Conservation (phyloP, 1,284 basidiomycete species). For the Gomphus bonarii region DNA sequence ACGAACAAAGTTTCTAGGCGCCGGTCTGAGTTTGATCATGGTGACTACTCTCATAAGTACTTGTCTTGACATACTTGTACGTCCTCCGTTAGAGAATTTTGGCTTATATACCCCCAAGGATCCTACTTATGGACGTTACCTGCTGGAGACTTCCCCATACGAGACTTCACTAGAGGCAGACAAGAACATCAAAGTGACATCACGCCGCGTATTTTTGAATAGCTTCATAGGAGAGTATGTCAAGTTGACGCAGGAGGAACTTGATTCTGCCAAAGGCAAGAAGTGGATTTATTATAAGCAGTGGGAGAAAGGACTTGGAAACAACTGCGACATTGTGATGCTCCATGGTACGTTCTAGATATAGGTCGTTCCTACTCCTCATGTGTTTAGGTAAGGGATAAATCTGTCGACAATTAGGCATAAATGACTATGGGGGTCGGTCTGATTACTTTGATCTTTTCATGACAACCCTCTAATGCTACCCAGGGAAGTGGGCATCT, state of each 20-base stretch:
- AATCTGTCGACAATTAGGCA: slow-evolving; percentile 8
- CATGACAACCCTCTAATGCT: not conserved
- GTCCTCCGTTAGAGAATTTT: not conserved
- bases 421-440: slow-evolving; percentile 26
- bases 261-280: slow-evolving; percentile 21
- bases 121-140: slow-evolving; percentile 15
- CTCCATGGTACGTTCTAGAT: slow-evolving; percentile 24
- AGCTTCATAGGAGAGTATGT: slow-evolving; percentile 23
- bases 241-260: slow-evolving; percentile 20
- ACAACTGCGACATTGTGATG: slow-evolving; percentile 22
- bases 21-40: not conserved
- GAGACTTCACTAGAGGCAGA: slow-evolving; percentile 14
- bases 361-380: not conserved
- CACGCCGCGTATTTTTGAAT: slow-evolving; percentile 25
- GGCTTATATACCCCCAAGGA: slow-evolving; percentile 14
- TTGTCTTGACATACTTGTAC: slow-evolving; percentile 1
- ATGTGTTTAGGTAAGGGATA: not conserved
- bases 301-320: slow-evolving; percentile 25
- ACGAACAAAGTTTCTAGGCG: not conserved
- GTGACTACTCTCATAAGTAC: not conserved
- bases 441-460: not conserved
- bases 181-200: slow-evolving; percentile 18
- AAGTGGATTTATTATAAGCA: slow-evolving; percentile 28
- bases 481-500: slow-evolving; percentile 23
- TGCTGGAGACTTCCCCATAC: slow-evolving; percentile 8